Evolutionary conservation across 2,329 filamentous ascomycete species (phyloP), one percentile per base, ranked within the genome.

Genomic region (Colletotrichum sp.): DNA sequence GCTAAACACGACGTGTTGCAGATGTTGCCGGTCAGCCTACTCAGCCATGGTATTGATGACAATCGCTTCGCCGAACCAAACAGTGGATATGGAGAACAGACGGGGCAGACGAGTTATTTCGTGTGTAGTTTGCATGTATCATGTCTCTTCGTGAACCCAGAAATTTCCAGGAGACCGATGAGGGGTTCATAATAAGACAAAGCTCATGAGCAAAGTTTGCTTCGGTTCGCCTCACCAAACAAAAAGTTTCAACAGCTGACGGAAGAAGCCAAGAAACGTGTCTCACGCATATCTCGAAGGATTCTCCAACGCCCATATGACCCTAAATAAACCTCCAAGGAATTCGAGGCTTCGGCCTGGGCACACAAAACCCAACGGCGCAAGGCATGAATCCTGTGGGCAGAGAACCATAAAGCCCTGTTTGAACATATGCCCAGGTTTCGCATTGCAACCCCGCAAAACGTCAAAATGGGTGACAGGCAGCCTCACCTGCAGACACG

Each of bases 81-180:
- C 2, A 34, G 32, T 36, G 6, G 6, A 39, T 39, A 39, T 18
- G 8, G 7, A 48, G 0, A 48, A 21, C 12, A 0, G 2, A 21
- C 43, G n/a, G n/a, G 43, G 2, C 0, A 21, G 1, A 48, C 4
- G 0, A 1, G 6, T 0, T 1, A 13, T 52, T 21, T 13, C 0
- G 10, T 4, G n/a, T 7, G 6, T 7, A 21, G 10, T 0, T 21
- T 21, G 10, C 1, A 52, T n/a, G n/a, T 1, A 52, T 13, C n/a
- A 0, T 52, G 18, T 43, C 39, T 10, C 2, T 43, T 6, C 18
- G 39, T n/a, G 8, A 1, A 43, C 16, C 6, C 39, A n/a, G 2
- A n/a, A n/a, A 10, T 10, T 18, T 0, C 16, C 1, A n/a, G 18
- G 39, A n/a, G 39, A 43, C 39, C 8, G 8, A 43, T n/a, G 39